Conservation (phyloP, 106 monocot species). For the Apostasia shenzhenica region DNA sequence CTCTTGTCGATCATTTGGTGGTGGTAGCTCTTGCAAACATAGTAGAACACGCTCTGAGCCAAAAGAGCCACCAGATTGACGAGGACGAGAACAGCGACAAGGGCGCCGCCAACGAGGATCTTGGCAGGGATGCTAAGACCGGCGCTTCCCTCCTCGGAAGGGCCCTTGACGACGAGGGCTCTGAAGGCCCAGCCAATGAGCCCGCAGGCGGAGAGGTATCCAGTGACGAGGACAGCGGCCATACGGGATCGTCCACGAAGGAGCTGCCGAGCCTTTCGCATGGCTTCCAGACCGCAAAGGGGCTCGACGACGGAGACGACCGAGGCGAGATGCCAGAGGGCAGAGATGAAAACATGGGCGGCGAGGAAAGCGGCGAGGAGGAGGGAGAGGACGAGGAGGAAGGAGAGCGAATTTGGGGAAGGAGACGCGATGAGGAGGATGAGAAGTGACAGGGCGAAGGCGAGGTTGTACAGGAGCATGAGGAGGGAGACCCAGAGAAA, state of each 20-base stretch:
- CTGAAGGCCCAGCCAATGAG: constrained; percentile 38
- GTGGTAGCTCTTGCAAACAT: constrained; percentile 84
- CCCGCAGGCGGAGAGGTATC: constrained; percentile 40
- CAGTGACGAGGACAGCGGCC: constrained; percentile 31
- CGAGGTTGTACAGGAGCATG: constrained; percentile 17
- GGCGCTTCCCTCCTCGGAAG: constrained; percentile 33
- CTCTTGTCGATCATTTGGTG: constrained; percentile 48
- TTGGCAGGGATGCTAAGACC: constrained; percentile 10
- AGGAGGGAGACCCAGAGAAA: constrained; percentile 9
- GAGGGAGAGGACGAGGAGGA: constrained; percentile 19
- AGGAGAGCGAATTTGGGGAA: constrained; percentile 5
- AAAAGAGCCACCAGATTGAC: constrained; percentile 55
- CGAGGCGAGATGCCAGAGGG: constrained; percentile 78
- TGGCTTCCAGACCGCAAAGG: constrained; percentile 55
- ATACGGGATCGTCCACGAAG: constrained; percentile 38
- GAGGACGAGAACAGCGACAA: constrained; percentile 52
- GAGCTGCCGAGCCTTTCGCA: constrained; percentile 59
- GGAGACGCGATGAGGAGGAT: constrained; percentile 19
- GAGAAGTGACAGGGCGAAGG: constrained; percentile 19
- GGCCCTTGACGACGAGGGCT: constrained; percentile 40
- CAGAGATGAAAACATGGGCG: constrained; percentile 60
- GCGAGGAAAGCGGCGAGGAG: constrained; percentile 35
- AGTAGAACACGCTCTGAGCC: constrained; percentile 85
- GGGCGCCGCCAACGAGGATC: constrained; percentile 41
- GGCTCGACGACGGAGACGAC: constrained; percentile 80